Conservation (phyloP, 2,329 filamentous ascomycete species). For the Alternaria sp. region DNA sequence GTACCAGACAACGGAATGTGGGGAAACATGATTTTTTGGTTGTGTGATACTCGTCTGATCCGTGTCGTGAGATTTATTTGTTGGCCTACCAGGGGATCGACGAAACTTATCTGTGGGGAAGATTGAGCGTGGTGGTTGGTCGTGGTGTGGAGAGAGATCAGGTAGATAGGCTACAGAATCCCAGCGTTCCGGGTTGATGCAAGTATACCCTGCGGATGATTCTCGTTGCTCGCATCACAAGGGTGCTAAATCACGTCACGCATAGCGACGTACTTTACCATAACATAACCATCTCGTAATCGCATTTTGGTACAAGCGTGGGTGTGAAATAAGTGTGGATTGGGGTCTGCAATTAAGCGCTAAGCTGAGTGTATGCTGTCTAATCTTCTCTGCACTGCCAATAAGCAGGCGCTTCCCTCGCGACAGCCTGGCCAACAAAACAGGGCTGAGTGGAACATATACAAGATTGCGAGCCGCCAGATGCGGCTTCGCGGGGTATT, state of each 20-base stretch:
- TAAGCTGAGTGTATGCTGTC: constrained; percentile 41
- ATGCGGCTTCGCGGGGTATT: constrained; percentile 47
- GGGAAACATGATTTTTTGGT: constrained; percentile 15
- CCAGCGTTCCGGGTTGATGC: constrained; percentile 27
- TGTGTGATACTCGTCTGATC: constrained; percentile 27
- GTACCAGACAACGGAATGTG: constrained; percentile 14
- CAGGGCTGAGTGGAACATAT: constrained; percentile 41
- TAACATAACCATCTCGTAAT: constrained; percentile 45
- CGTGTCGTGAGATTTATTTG: constrained; percentile 6
- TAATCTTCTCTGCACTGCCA: constrained; percentile 35
- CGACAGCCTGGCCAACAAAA: constrained; percentile 26
- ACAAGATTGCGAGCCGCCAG: constrained; percentile 44
- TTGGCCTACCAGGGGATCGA: constrained; percentile 9
- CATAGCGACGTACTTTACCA: constrained; percentile 15
- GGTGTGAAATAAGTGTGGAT: constrained; percentile 22
- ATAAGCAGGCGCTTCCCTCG: constrained; percentile 36
- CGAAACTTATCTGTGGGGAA: constrained; percentile 30
- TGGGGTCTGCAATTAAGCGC: constrained; percentile 44
- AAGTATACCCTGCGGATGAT: constrained; percentile 24
- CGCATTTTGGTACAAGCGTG: constrained; percentile 3
- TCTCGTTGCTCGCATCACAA: constrained; percentile 38
- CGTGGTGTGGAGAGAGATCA: constrained; percentile 16
- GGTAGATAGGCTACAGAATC: constrained; percentile 12
- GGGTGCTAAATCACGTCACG: constrained; percentile 47
- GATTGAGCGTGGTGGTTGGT: constrained; percentile 8